Evolutionary conservation across 2,329 filamentous ascomycete genomes (phyloP), one percentile per base, ranked within the genome.

Genomic region (Colletotrichum lentis): DNA sequence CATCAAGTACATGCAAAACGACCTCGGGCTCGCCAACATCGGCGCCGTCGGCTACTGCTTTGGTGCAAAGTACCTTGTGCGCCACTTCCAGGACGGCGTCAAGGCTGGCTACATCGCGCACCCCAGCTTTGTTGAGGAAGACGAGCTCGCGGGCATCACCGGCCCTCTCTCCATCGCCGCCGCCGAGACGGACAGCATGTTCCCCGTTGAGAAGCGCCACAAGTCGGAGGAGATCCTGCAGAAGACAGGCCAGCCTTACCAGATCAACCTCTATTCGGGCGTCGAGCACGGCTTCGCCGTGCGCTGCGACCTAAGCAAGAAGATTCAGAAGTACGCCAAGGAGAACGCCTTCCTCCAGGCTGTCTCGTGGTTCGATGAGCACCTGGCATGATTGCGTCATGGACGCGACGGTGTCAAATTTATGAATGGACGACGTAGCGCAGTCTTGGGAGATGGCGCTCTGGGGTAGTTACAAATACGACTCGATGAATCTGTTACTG

Each of bases 341-440:
- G 91, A 96, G 80, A 88, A 91, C 79, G 92, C 93, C 5, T 96
- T 96, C 76, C 74, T 84, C 71, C 93, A 96, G 83, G 92, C 92
- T 43, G 83, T 94, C 59, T 77, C 82, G 60, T 96, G 93, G 93
- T 94, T 96, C 72, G 85, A 91, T 72, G 82, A 88, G 77, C 83
- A 85, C 76, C 76, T 91, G 69, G 20, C 76, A 55, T 78, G 69
- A 77, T 53, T 69, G 18, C 4, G 39, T n/a, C 35, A 35, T 18
- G n/a, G 24, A 49, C 10, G 37, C 5, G 24, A n/a, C n/a, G 46
- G 62, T 6, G 43, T n/a, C 27, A n/a, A 65, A 61, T 20, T 16
- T 60, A 20, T 65, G 35, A 65, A 52, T 49, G 18, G 47, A 52
- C 1, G 18, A 37, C 12, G 22, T 44, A 43, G 20, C 8, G 31